phyloP scores from a whole-genome alignment of 2,329 filamentous ascomycete genomes.

The Neonectria sp. region DNA sequence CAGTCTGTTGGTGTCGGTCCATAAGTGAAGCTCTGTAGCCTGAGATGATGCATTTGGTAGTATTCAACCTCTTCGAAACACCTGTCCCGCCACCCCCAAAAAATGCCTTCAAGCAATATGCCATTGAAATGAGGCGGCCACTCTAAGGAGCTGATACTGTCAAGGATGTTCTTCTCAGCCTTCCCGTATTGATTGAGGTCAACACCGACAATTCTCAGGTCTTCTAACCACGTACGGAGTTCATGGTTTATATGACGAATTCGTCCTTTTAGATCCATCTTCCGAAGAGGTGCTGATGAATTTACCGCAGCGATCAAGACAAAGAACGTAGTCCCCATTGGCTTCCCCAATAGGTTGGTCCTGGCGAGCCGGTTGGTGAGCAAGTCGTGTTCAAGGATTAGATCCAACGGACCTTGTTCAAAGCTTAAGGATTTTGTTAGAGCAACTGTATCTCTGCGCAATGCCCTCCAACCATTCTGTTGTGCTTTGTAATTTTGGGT shows the following conservation, averaged over 20 bases:
- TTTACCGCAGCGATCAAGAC: background rate
- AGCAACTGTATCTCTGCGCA: background rate
- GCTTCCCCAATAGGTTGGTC: no score
- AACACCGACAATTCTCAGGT: background rate
- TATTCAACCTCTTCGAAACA: background rate
- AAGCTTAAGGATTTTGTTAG: background rate
- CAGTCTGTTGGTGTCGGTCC: conserved; percentile 7
- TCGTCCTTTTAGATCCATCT: background rate
- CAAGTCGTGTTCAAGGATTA: background rate
- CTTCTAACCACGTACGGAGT: background rate
- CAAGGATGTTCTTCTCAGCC: background rate
- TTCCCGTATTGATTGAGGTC: background rate
- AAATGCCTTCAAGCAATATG: no score
- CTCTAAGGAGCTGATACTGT: background rate
- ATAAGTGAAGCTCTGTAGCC: background rate
- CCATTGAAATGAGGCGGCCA: background rate
- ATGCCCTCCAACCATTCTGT: background rate
- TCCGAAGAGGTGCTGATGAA: background rate
- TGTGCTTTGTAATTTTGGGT: background rate
- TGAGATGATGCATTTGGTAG: background rate
- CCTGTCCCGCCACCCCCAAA: no score
- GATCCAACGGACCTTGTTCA: background rate
- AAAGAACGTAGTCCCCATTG: background rate
- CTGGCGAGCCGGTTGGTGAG: no score
- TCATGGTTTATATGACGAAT: background rate